Percentiles rank a stretch among this genome's conserved stretches.
phyloP scores from a whole-genome alignment of 192 early-diverging fungal species.

The Backusella sp. region DNA sequence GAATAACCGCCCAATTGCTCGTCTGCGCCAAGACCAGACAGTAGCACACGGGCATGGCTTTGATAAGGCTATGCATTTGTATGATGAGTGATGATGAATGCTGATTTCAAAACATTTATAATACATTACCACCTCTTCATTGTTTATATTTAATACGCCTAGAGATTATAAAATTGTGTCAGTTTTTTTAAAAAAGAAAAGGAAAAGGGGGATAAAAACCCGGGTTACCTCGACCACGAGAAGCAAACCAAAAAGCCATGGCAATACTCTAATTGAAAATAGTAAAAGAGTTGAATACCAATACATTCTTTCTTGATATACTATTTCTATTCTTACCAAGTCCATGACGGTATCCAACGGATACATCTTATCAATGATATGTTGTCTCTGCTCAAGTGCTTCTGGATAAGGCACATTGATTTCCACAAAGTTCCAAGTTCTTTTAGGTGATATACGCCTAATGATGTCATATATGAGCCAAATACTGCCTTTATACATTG shows the following conservation, averaged over 20 bases:
- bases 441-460: slow-evolving; percentile 57
- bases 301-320: background rate
- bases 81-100: background rate
- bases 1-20: slow-evolving; percentile 94
- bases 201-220: background rate
- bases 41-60: slow-evolving; percentile 72
- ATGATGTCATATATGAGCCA: background rate
- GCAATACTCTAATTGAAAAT: slow-evolving; percentile 76
- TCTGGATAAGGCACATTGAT: slow-evolving; percentile 82
- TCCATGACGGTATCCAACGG: slow-evolving; percentile 95
- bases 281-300: background rate
- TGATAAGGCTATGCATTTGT: slow-evolving; percentile 41
- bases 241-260: slow-evolving; percentile 95
- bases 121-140: slow-evolving; percentile 3
- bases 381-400: slow-evolving; percentile 47
- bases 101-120: background rate
- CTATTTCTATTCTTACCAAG: slow-evolving; percentile 43
- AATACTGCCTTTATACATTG: background rate
- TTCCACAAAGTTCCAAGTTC: slow-evolving; percentile 88
- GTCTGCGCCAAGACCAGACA: slow-evolving; percentile 92
- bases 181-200: background rate
- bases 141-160: background rate
- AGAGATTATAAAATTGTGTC: background rate
- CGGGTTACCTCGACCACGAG: slow-evolving; percentile 64
- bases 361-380: slow-evolving; percentile 71